Conservation (phyloP, 257 asterid species). For the Leonotis leonurus region DNA sequence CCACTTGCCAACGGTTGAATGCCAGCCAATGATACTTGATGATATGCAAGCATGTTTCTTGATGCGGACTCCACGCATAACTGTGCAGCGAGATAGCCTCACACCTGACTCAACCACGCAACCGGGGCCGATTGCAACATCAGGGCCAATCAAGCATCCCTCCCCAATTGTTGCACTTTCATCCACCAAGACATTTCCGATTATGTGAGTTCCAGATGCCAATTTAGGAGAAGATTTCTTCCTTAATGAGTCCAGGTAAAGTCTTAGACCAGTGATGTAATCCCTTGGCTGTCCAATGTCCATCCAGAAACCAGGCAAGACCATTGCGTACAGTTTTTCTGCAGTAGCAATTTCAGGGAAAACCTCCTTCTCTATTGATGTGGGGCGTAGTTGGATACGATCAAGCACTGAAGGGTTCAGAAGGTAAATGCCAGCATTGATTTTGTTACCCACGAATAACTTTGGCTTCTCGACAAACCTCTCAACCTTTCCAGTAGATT, state of each 20-base stretch:
- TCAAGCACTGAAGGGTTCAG: conserved; percentile 82
- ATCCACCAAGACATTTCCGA: conserved; percentile 76
- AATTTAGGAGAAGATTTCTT: conserved; percentile 59
- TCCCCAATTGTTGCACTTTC: conserved; percentile 88
- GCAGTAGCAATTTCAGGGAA: conserved; percentile 75
- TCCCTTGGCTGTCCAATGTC: conserved; percentile 96
- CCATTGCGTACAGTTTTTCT: conserved; percentile 75
- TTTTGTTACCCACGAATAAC: conserved; percentile 85
- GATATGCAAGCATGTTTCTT: conserved; percentile 84
- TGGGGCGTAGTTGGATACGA: conserved; percentile 76
- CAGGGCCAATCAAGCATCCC: conserved; percentile 90
- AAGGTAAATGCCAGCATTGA: conserved; percentile 92
- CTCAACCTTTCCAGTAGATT: conserved; percentile 71
- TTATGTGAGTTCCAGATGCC: conserved; percentile 61
- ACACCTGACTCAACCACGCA: conserved; percentile 85
- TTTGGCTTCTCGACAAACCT: conserved; percentile 97
- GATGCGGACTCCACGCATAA: conserved; percentile 85
- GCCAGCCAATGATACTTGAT: conserved; percentile 92
- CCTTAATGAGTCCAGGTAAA: conserved; percentile 67
- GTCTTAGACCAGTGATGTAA: conserved; percentile 74
- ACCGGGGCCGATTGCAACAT: conserved; percentile 86
- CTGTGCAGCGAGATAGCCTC: conserved; percentile 83
- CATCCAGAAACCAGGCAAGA: conserved; percentile 95
- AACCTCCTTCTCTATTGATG: conserved; percentile 92
- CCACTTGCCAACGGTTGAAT: conserved; percentile 94